Evolutionary conservation across 441 rosid genomes (phyloP), one percentile per base, ranked within the genome.

Genomic region (Theobroma grandiflorum): DNA sequence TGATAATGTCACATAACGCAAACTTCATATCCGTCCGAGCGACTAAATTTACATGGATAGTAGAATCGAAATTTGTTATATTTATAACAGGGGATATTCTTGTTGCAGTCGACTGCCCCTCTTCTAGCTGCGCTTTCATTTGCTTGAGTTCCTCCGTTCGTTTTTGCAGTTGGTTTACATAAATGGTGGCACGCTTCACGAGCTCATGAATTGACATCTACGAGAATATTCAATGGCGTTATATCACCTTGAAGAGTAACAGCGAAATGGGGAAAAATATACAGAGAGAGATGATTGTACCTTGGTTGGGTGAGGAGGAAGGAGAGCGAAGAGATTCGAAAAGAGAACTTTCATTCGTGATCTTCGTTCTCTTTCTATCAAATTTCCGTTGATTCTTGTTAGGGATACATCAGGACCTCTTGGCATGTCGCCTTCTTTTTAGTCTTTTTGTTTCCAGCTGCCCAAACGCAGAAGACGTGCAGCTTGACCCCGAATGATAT

Each of bases 221-320:
- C 42, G 40, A 12, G 26, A 55, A 69, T 45, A n/a, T 45, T 22
- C 33, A 20, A 20, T 68, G 52, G 70, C 18, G 16, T 11, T 61
- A 57, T 18, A 18, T 53, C 59, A 53, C 6, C 59, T 16, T 31
- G 15, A 59, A 3, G 2, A 63, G 33, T 8, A 59, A 1, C 2
- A 59, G 8, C 1, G 35, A 59, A 31, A 59, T 22, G 65, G 37
- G 37, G 14, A 50, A 50, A 22, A 37, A 4, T 5, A 40, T 18
- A n/a, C 8, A 4, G 26, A 37, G 33, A 42, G 6, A 26, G 38
- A 26, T 22, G 22, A 52, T 6, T 9, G 1, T 12, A 69, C 74
- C 74, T 69, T 47, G 15, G 40, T 14, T 15, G 74, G 75, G 31
- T 3, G 62, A 52, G 62, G 62, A 50, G 62, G 75, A 72, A 72